A percentile compares a stretch with the other conserved stretches of the same genome.
Evolutionary conservation across 345 rosid genomes (phyloP).

Genomic region (Hibiscus mutabilis): DNA sequence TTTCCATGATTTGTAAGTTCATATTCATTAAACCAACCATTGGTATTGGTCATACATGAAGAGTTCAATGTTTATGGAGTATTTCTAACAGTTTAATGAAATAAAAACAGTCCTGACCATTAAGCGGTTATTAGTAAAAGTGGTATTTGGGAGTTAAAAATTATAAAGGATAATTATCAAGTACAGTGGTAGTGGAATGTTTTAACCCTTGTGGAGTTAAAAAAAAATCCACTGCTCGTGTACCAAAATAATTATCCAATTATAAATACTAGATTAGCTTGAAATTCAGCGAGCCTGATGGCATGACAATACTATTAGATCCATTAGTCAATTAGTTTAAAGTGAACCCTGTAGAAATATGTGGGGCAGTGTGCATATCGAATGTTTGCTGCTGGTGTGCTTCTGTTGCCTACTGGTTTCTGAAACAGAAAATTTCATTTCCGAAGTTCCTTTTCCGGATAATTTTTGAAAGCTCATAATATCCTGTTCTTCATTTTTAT

Average conservation of each 20-base stretch:
- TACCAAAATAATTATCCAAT: too few relatives aligned
- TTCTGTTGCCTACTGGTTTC: not conserved
- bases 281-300: not conserved
- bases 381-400: not conserved
- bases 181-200: too few relatives aligned
- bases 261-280: not conserved
- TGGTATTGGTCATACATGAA: not conserved
- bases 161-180: not conserved
- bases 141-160: not conserved
- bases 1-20: not conserved
- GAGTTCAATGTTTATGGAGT: not conserved
- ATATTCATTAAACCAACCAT: not conserved
- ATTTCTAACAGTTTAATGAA: not conserved
- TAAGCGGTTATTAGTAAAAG: not conserved
- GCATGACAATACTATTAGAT: not conserved
- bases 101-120: not conserved
- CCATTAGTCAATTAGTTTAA: not conserved
- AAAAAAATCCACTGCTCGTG: too few relatives aligned
- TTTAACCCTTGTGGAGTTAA: too few relatives aligned
- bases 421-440: not conserved
- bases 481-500: not conserved
- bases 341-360: not conserved
- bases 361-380: not conserved
- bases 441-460: not conserved
- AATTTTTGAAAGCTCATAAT: not conserved